A percentile compares a stretch with the other conserved stretches of the same genome.
Evolutionary conservation across 306 rosid genomes (phyloP).

Genomic region (Quercus engelmannii): DNA sequence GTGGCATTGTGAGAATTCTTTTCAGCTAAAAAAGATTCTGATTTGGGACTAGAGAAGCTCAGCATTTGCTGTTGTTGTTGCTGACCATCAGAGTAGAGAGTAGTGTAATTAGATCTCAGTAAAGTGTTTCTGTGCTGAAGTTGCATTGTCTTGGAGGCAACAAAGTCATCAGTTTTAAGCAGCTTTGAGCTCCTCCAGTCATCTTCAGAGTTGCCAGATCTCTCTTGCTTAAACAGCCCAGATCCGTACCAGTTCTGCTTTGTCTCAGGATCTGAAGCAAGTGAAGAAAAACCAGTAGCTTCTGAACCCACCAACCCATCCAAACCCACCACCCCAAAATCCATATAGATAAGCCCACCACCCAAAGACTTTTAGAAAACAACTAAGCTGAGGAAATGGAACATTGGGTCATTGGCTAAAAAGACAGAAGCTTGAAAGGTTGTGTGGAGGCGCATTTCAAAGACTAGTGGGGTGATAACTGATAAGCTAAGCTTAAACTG

Average conservation of each 20-base stretch:
- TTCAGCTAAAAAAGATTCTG: constrained; percentile 40
- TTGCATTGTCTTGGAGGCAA: constrained; percentile 43
- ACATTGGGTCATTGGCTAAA: constrained; percentile 22
- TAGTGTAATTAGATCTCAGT: constrained; percentile 52
- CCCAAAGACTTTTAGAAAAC: constrained; percentile 2
- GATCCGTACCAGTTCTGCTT: constrained; percentile 72
- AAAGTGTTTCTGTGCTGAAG: constrained; percentile 33
- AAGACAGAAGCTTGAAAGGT: constrained; percentile 20
- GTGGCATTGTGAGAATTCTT: constrained; percentile 31
- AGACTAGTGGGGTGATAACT: neutral
- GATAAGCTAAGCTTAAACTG: constrained; percentile 31
- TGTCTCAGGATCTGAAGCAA: constrained; percentile 67
- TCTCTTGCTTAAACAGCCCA: constrained; percentile 59
- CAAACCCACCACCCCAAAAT: constrained; percentile 73
- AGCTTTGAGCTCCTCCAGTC: constrained; percentile 53
- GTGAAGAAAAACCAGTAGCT: constrained; percentile 31
- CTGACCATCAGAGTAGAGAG: constrained; percentile 43
- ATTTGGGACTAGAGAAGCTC: constrained; percentile 73
- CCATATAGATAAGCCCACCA: constrained; percentile 40
- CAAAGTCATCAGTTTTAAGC: constrained; percentile 42
- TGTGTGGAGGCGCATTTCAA: constrained; percentile 42
- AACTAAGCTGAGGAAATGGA: constrained; percentile 24
- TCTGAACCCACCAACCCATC: constrained; percentile 70
- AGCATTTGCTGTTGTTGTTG: constrained; percentile 57
- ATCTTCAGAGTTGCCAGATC: constrained; percentile 58